Percentiles rank a stretch among this genome's conserved stretches.
These are phyloP conservation scores for Senecio squalidus DNA, from an alignment of 140 eudicot genomes.

Conservation along the genomic window DNA sequence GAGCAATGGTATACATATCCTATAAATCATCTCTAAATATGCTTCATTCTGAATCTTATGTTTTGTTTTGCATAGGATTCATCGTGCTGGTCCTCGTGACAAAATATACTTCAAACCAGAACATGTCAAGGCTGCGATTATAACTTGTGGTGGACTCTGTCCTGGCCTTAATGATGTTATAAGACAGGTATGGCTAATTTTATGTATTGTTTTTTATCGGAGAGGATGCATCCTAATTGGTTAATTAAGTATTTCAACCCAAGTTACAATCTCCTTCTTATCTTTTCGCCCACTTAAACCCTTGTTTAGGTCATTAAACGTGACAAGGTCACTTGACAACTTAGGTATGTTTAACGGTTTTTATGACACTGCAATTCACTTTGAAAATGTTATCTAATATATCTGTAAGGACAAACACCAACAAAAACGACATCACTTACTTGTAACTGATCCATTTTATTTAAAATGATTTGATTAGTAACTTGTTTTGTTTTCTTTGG, in stretches of 20 bases:
- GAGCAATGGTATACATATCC: conserved; percentile 99
- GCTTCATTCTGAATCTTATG: neutral
- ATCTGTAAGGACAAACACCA: neutral
- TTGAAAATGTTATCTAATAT: neutral
- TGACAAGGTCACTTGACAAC: neutral
- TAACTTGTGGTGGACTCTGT: conserved; percentile 88
- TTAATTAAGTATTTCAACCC: neutral
- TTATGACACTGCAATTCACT: neutral
- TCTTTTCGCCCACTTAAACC: no score
- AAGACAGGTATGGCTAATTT: conserved; percentile 70
- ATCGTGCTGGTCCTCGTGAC: conserved; percentile 97
- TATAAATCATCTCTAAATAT: no score
- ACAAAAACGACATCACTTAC: neutral
- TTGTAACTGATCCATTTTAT: neutral
- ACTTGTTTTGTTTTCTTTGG: conserved; percentile 16
- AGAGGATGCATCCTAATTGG: neutral
- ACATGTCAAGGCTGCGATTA: conserved; percentile 50
- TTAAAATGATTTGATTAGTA: neutral
- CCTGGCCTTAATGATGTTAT: conserved; percentile 45
- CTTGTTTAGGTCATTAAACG: neutral
- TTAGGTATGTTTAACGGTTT: no score
- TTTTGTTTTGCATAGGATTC: conserved; percentile 57
- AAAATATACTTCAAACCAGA: conserved; percentile 84
- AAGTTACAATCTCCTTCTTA: no score
- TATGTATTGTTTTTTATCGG: neutral